Evolutionary conservation across 208 protist species (phyloP), one percentile per base, ranked within the genome.

Genomic region (Vickermania ingenoplastis): DNA sequence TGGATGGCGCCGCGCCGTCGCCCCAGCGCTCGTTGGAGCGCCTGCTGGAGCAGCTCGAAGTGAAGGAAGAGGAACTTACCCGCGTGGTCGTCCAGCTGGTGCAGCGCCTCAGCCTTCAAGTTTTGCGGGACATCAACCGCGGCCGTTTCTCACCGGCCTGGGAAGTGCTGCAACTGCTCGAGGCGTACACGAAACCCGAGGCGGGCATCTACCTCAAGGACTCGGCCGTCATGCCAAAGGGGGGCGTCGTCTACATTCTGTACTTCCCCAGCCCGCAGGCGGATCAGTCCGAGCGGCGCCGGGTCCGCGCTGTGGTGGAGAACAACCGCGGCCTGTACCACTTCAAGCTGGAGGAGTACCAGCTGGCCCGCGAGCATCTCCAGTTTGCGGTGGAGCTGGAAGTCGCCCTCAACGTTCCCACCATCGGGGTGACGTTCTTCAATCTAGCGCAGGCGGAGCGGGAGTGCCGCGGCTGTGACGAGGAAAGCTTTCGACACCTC

Each of bases 291-390:
- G 58, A 63, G 53, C 75, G 81, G 2, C 71, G 75, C 25, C 53
- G 53, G 56, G 73, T 72, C 0, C 59, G 65, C 11, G 81, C 79
- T 24, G 60, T 73, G 25, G 59, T 86, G 14, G 70, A 80, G 23
- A 89, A 93, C 71, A 93, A 93, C 69, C 65, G 85, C 61, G 86
- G 86, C 3, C 65, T 93, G 3, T 93, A 93, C 55, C 86, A 93
- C 60, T 90, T 84, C 57, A 75, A 85, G 45, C 71, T 93, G 22
- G 68, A 63, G 4, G 82, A 93, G 69, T 90, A 89, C 63, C 67
- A 68, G 22, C 57, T 86, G 22, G 83, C 86, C 2, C 62, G 26
- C n/a, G 56, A 69, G 21, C 79, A 75, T 25, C 65, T 93, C 2
- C 31, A 41, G 3, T 63, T 67, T 21, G 70, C 83, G 11, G 70